These are phyloP conservation scores for Colletotrichum salicis DNA, from an alignment of 2,329 filamentous ascomycete species.

Conservation along the genomic window DNA sequence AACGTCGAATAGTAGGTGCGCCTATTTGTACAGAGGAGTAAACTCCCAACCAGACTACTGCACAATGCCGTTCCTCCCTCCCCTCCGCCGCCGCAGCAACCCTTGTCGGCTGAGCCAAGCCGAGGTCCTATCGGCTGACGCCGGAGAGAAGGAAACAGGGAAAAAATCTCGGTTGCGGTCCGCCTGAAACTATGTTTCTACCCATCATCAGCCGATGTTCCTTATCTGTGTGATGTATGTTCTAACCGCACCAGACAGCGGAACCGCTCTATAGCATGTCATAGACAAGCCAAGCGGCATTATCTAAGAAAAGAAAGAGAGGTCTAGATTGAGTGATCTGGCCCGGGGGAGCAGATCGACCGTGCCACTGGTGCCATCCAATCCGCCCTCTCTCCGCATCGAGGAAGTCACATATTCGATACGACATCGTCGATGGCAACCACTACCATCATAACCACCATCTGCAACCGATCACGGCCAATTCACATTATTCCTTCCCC, in stretches of 20 bases:
- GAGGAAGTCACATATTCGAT: slow-evolving; percentile 10
- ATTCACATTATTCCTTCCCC: not conserved
- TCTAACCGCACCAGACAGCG: not conserved
- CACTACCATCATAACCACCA: not conserved
- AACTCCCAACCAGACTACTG: not conserved
- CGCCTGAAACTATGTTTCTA: not conserved
- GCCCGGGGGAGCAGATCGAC: slow-evolving; percentile 9
- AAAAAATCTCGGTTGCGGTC: not conserved
- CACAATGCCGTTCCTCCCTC: not conserved
- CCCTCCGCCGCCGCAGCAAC: no score
- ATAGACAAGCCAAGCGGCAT: not conserved
- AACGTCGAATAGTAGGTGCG: not conserved
- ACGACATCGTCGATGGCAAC: slow-evolving; percentile 11
- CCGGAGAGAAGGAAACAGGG: not conserved
- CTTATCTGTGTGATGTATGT: not conserved
- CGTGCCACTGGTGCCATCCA: slow-evolving; percentile 11
- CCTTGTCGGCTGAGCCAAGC: not conserved
- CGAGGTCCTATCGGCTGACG: not conserved
- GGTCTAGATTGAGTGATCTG: slow-evolving; percentile 7
- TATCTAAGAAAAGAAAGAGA: not conserved
- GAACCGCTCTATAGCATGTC: not conserved
- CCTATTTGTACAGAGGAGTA: not conserved
- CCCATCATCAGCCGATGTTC: not conserved
- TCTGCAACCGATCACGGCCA: not conserved
- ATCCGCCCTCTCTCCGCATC: slow-evolving; percentile 5